Evolutionary conservation across 495 filamentous ascomycete species (phyloP).

Genomic region (Neurospora sp.): DNA sequence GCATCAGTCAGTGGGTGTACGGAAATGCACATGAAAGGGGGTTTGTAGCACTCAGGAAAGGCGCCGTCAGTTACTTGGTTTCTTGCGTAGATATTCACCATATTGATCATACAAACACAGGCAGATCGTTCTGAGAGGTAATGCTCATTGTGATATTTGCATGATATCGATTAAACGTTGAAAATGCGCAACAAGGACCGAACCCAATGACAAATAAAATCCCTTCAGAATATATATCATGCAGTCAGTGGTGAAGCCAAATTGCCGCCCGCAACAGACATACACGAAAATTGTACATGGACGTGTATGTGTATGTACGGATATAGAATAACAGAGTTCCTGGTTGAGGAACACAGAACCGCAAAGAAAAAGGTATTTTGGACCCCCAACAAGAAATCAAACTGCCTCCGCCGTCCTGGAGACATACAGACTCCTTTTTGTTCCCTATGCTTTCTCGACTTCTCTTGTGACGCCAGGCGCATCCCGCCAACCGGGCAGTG

Average conservation of each 20-base stretch:
- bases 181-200: background rate
- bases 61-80: background rate
- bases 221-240: background rate
- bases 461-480: background rate
- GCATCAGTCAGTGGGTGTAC: background rate
- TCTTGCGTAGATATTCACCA: background rate
- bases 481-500: background rate
- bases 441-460: background rate
- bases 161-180: constrained; percentile 13
- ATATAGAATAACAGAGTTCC: background rate
- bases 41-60: background rate
- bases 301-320: background rate
- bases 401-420: background rate
- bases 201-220: background rate
- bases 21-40: background rate
- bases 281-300: background rate
- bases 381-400: background rate
- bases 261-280: background rate
- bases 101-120: background rate
- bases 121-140: background rate
- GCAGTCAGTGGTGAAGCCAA: background rate
- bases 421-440: background rate
- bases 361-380: background rate
- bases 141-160: background rate
- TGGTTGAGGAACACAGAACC: background rate